Evolutionary conservation across 2,329 filamentous ascomycete genomes (phyloP).

Genomic region (Cladophialophora exuberans): DNA sequence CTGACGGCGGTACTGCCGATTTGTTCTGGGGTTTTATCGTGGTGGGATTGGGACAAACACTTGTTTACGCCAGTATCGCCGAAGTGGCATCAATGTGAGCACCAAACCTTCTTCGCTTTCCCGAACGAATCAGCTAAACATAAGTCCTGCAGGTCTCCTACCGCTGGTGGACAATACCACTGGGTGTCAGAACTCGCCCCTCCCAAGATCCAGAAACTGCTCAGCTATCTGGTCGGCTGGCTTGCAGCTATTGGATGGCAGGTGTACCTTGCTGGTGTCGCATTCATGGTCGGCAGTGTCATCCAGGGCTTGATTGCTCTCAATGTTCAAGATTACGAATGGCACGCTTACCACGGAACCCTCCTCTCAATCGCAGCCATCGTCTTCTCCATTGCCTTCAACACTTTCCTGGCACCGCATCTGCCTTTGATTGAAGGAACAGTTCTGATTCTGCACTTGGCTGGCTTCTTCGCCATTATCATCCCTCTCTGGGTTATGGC

Average conservation of each 20-base stretch:
- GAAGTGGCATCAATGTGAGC: constrained; percentile 55
- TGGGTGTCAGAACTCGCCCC: constrained; percentile 62
- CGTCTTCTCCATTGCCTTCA: constrained; percentile 35
- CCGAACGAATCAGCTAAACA: not conserved
- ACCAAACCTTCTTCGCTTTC: not conserved
- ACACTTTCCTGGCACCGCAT: constrained; percentile 35
- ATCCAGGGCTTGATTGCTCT: constrained; percentile 35
- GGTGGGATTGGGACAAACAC: constrained; percentile 48
- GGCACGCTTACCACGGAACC: constrained; percentile 38
- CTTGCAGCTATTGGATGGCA: constrained; percentile 51
- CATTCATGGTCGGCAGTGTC: constrained; percentile 39
- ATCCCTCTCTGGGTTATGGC: constrained; percentile 38
- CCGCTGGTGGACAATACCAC: constrained; percentile 56
- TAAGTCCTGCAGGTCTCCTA: constrained; percentile 38
- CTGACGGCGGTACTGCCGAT: constrained; percentile 57
- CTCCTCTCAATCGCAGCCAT: constrained; percentile 35
- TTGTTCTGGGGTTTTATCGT: constrained; percentile 58
- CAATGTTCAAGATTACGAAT: constrained; percentile 32
- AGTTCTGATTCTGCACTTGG: constrained; percentile 39
- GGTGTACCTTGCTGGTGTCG: constrained; percentile 47
- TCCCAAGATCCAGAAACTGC: constrained; percentile 52
- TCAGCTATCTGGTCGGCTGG: constrained; percentile 59
- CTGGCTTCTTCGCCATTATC: constrained; percentile 39
- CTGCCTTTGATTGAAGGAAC: constrained; percentile 39
- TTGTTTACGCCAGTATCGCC: constrained; percentile 49